These are phyloP conservation scores for Tolypocladium capitatum DNA, from an alignment of 2,329 filamentous ascomycete species.

Conservation along the genomic window DNA sequence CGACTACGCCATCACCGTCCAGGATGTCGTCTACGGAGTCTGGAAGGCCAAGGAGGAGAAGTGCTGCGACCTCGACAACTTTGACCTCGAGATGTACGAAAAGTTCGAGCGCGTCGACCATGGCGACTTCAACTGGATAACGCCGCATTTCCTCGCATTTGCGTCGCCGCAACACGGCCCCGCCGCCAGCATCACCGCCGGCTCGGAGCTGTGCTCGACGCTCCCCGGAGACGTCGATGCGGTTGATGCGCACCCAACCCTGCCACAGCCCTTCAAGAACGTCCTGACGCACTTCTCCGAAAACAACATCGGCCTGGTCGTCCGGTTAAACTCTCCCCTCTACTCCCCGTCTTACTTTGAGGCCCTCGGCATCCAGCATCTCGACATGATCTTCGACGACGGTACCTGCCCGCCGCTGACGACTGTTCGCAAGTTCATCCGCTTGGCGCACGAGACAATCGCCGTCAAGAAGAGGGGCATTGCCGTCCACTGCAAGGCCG, in stretches of 20 bases:
- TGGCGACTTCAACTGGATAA: slow-evolving; percentile 99
- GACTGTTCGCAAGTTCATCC: slow-evolving; percentile 90
- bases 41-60: slow-evolving; percentile 98
- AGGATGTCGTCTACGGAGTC: slow-evolving; percentile 95
- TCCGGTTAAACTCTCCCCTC: slow-evolving; percentile 86
- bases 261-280: slow-evolving; percentile 89
- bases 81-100: slow-evolving; percentile 95
- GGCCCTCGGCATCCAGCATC: slow-evolving; percentile 81
- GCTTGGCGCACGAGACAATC: slow-evolving; percentile 88
- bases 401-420: slow-evolving; percentile 84
- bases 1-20: slow-evolving; percentile 88
- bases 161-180: slow-evolving; percentile 83
- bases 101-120: slow-evolving; percentile 91
- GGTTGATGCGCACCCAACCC: slow-evolving; percentile 53
- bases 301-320: slow-evolving; percentile 81
- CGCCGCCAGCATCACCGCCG: slow-evolving; percentile 55
- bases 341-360: slow-evolving; percentile 98
- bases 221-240: slow-evolving; percentile 66
- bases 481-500: slow-evolving; percentile 96
- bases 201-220: slow-evolving; percentile 58
- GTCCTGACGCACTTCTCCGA: slow-evolving; percentile 81
- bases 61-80: slow-evolving; percentile 81
- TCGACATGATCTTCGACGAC: slow-evolving; percentile 99
- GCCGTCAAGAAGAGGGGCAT: slow-evolving; percentile 83
- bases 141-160: slow-evolving; percentile 88